phyloP scores from a whole-genome alignment of 2,329 filamentous ascomycete genomes.

The Apiospora malaysiana region DNA sequence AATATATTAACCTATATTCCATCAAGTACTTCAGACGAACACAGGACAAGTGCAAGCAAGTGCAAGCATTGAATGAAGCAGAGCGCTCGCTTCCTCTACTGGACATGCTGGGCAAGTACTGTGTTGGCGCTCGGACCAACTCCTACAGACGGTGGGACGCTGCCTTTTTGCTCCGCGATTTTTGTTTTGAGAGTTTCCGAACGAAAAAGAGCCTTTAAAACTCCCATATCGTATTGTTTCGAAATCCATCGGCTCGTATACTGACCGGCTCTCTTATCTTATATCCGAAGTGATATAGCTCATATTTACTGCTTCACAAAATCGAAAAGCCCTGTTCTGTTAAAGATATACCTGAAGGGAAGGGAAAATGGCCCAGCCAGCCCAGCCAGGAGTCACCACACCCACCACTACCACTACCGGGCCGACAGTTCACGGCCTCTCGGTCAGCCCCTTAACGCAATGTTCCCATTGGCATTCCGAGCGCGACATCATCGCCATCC shows the following conservation, averaged over 20 bases:
- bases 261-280: not conserved
- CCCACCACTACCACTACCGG: not conserved
- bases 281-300: no score
- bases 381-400: not conserved
- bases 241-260: not conserved
- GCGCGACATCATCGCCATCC: slow-evolving; percentile 34
- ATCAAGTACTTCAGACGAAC: not conserved
- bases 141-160: not conserved
- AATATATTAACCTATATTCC: no score
- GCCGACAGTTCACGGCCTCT: slow-evolving; percentile 28
- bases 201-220: not conserved
- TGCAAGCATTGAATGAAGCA: no score
- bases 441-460: slow-evolving; percentile 29
- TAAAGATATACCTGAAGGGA: no score
- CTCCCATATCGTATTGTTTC: not conserved
- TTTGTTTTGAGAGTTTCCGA: not conserved
- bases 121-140: not conserved
- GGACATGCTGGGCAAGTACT: not conserved
- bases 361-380: slow-evolving; percentile 3
- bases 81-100: not conserved
- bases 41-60: not conserved
- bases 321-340: not conserved
- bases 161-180: not conserved
- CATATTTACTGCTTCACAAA: no score
- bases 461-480: slow-evolving; percentile 34